Percentiles rank a stretch among this genome's conserved stretches.
Evolutionary conservation across 106 monocot species (phyloP).

Genomic region (Vanilla planifolia): DNA sequence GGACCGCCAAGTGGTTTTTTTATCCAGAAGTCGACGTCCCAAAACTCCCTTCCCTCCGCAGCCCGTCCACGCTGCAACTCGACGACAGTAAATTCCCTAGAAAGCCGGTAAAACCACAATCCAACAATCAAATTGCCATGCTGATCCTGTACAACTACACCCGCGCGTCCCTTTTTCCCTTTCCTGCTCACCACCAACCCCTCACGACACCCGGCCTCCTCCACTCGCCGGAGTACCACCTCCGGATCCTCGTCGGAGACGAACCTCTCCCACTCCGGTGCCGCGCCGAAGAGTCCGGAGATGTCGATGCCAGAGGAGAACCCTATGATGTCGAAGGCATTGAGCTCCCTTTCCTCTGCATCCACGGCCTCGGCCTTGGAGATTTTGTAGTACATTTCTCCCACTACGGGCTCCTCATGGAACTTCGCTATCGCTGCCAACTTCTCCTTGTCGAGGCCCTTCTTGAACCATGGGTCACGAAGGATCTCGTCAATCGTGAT

Average conservation of each 20-base stretch:
- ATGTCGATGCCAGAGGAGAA: conserved; percentile 10
- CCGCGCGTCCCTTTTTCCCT: not conserved
- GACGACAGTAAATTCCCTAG: not conserved
- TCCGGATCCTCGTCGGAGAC: conserved; percentile 1
- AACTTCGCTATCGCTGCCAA: conserved; percentile 4
- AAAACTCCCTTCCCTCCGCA: not conserved
- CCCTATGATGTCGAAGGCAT: conserved; percentile 17
- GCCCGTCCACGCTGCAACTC: conserved; percentile 1
- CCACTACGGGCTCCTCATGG: not conserved
- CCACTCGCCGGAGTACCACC: not conserved
- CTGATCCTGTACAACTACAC: not conserved
- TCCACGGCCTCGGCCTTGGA: not conserved
- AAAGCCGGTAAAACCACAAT: not conserved
- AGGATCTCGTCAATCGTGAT: conserved; percentile 16
- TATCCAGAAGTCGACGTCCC: not conserved
- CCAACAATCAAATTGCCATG: conserved; percentile 3
- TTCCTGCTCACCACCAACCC: conserved; percentile 7
- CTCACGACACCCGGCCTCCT: not conserved
- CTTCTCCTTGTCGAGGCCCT: conserved; percentile 14
- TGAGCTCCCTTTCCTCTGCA: not conserved
- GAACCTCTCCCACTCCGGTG: conserved; percentile 10
- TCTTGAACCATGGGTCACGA: conserved; percentile 18
- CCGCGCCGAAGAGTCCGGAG: conserved; percentile 11
- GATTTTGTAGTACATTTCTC: not conserved
- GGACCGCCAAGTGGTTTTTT: not conserved